Evolutionary conservation across 2,329 filamentous ascomycete species (phyloP).

Genomic region (Chrysoporthe cubensis): DNA sequence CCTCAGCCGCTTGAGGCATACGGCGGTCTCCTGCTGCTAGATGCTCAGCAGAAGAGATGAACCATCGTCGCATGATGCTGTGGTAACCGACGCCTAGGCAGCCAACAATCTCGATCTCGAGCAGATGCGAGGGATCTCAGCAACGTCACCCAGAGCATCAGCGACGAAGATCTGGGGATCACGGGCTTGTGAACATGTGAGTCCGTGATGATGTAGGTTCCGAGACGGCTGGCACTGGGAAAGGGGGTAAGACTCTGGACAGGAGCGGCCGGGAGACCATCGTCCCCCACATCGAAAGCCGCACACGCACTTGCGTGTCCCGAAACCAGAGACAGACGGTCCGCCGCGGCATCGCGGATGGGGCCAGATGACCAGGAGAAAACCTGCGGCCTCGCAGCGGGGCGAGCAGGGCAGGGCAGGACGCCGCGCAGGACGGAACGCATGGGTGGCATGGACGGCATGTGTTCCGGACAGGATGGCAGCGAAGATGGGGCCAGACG

Average conservation of each 20-base stretch:
- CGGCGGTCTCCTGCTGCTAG: background rate
- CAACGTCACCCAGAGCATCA: background rate
- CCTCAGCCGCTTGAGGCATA: constrained; percentile 7
- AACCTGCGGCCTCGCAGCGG: background rate
- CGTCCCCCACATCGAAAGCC: background rate
- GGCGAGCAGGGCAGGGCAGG: background rate
- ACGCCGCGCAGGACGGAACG: background rate
- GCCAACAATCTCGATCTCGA: background rate
- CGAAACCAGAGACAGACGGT: background rate
- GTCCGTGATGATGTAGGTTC: background rate
- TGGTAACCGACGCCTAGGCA: background rate
- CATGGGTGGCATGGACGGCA: background rate
- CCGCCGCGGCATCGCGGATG: background rate
- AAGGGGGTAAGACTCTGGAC: background rate
- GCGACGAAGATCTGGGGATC: background rate
- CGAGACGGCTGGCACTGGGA: background rate
- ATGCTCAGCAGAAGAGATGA: background rate
- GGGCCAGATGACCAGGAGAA: background rate
- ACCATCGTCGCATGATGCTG: constrained; percentile 11
- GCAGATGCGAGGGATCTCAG: background rate
- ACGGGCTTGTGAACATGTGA: background rate
- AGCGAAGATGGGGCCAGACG: background rate
- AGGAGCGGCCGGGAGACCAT: background rate
- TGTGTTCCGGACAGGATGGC: background rate
- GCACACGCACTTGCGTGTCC: background rate